Base-by-base conservation (phyloP, 305 asterid genomes). In the Solanum hybrid region DNA sequence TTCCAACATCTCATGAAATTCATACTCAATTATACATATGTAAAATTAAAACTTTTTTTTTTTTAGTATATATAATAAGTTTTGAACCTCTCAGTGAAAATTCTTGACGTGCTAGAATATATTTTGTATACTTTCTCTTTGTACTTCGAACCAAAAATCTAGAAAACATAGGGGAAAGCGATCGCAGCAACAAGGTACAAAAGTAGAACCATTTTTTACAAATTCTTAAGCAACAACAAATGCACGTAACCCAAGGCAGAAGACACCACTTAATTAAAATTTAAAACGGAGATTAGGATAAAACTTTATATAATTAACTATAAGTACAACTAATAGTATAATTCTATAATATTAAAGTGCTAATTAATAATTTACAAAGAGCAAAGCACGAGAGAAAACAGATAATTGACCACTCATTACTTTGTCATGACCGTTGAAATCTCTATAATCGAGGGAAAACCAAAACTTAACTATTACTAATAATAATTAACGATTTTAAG, bases 351-450 rank as follows among this genome's bases (percentile, higher is more conserved):
- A 78, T 66, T 26, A 27, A 69, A 35, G 81, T 42, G 24, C 5
- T 79, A 45, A 29, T 31, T 24, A 71, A 69, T 66, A 40, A 36
- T 89, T 89, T 90, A 87, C 89, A 91, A 85, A 89, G 45, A 71
- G 73, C 85, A 79, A 91, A 88, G 90, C 91, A 85, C 17, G 69
- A 89, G 89, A 86, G 72, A 31, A 81, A 84, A 45, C 40, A 9
- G 90, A 91, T 90, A 92, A 94, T 91, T 89, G 92, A 90, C 78
- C 75, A 94, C 94, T 94, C 93, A 91, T 93, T 93, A 86, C 88
- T 88, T 89, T 89, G 92, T 91, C 90, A 60, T 89, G 69, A 3
- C 42, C 27, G 27, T 84, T 84, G 87, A 84, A 82, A 29, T 82
- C 31, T 17, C 87, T 17, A 31, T 45, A 93, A 89, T 86, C 89